Conservation (phyloP, 345 rosid species). For the Hirschfeldia incana region DNA sequence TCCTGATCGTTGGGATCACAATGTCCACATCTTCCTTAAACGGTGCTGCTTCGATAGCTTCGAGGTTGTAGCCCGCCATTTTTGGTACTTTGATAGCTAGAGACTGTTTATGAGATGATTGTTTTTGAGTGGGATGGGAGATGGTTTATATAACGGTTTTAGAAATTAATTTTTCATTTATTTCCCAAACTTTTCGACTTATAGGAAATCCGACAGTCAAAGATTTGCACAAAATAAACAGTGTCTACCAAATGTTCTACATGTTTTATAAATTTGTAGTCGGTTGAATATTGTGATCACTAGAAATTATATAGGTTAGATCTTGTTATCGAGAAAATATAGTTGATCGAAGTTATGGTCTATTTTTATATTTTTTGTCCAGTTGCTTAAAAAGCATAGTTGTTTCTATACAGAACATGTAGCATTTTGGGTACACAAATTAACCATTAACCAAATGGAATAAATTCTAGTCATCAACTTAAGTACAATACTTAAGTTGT, state of each 20-base stretch:
- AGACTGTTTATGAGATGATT: neutral
- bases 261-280: neutral
- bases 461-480: neutral
- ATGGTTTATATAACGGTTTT: constrained; percentile 13
- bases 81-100: constrained; percentile 6
- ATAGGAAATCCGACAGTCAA: neutral
- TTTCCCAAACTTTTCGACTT: neutral
- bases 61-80: constrained; percentile 42
- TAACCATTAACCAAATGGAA: constrained; percentile 18
- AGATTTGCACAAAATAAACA: neutral
- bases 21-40: constrained; percentile 78
- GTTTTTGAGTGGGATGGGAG: neutral
- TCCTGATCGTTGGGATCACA: constrained; percentile 81
- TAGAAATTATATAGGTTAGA: constrained; percentile 12
- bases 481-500: neutral
- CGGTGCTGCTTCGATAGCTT: constrained; percentile 44
- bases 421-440: neutral
- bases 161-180: neutral
- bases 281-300: constrained; percentile 2
- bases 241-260: neutral
- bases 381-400: constrained; percentile 8
- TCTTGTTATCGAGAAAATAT: constrained; percentile 6
- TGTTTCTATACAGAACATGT: neutral
- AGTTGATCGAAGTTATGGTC: constrained; percentile 6
- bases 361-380: neutral